phyloP scores from a whole-genome alignment of 192 early-diverging fungal species.

The Rhizophagus sp. region DNA sequence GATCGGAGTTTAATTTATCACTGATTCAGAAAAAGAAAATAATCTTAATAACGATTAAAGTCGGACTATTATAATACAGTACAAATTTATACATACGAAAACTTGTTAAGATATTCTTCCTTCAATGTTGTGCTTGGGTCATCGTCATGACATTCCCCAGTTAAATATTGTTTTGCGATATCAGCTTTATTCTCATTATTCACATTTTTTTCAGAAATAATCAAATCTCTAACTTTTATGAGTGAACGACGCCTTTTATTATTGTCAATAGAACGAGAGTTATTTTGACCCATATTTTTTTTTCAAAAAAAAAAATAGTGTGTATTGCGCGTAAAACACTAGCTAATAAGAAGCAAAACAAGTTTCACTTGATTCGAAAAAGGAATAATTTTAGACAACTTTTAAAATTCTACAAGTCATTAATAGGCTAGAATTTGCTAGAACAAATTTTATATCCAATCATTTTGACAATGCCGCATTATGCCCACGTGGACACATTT shows the following conservation, averaged over 20 bases:
- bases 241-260: background rate
- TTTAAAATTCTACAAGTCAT: no score
- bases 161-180: background rate
- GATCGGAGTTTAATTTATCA: conserved; percentile 54
- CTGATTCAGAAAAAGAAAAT: conserved; percentile 19
- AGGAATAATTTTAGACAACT: no score
- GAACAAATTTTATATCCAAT: background rate
- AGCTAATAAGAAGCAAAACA: no score
- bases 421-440: background rate
- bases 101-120: conserved; percentile 29
- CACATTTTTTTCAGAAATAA: background rate
- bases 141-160: background rate
- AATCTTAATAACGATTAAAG: background rate
- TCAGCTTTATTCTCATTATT: background rate
- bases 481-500: no score
- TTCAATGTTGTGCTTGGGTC: conserved; percentile 18
- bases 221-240: background rate
- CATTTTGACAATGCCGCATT: no score
- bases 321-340: no score
- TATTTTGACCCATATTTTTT: background rate
- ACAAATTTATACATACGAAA: background rate
- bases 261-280: background rate
- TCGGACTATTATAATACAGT: no score
- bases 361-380: no score
- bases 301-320: no score